Conservation (phyloP, 306 rosid species). For the Prosopis cineraria region DNA sequence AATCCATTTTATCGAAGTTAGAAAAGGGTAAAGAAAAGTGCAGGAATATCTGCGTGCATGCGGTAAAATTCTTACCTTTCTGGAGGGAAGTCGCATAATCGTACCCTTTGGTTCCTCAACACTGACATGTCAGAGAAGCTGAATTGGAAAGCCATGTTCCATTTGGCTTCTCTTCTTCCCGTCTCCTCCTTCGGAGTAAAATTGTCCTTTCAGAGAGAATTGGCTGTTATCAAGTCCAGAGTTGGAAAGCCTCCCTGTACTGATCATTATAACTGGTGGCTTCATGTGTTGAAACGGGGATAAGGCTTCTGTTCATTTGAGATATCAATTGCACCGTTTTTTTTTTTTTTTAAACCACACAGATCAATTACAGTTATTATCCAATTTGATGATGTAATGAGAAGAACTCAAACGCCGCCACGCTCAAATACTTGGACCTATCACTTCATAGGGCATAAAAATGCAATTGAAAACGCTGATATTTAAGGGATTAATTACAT, state of each 20-base stretch:
- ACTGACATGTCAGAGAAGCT: constrained; percentile 25
- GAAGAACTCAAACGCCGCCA: neutral
- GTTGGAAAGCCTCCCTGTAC: constrained; percentile 24
- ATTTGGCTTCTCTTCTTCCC: neutral
- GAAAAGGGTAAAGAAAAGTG: constrained; percentile 22
- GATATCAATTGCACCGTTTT: too few relatives aligned
- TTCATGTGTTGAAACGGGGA: constrained; percentile 27
- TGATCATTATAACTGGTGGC: neutral
- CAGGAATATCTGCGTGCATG: constrained; percentile 6
- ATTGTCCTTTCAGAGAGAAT: constrained; percentile 32
- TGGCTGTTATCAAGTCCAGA: constrained; percentile 15
- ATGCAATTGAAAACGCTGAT: too few relatives aligned
- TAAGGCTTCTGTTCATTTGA: constrained; percentile 22
- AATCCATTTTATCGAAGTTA: constrained; percentile 10
- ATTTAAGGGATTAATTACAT: too few relatives aligned
- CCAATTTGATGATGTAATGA: neutral
- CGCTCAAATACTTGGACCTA: neutral
- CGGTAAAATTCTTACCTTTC: constrained; percentile 36
- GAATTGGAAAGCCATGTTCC: constrained; percentile 7
- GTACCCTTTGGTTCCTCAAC: neutral
- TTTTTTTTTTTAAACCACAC: too few relatives aligned
- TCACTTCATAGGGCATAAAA: neutral
- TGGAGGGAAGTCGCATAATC: constrained; percentile 26
- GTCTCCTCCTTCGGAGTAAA: constrained; percentile 16
- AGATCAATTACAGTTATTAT: too few relatives aligned